Evolutionary conservation across 2,329 filamentous ascomycete species (phyloP), one percentile per base, ranked within the genome.

Genomic region (Mariannaea sp.): DNA sequence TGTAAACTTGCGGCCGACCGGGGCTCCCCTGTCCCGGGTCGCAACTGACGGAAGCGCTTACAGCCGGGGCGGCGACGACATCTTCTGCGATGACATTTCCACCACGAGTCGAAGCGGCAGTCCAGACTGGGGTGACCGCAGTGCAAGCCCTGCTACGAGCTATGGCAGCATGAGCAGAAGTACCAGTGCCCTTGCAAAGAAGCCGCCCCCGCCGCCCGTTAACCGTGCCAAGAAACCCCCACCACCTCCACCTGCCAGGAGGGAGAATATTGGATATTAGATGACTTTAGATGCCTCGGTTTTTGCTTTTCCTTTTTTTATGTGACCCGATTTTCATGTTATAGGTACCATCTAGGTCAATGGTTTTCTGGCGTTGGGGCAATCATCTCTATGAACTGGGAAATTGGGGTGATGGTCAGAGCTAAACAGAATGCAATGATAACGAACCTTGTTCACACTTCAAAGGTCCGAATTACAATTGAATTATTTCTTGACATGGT

Each of bases 131-230:
- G 73, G 71, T 16, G 76, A 80, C 39, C 76, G 78, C 49, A 79
- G 78, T 61, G 72, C 80, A 51, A 84, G 80, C 60, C 81, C 81
- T 0, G 78, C 80, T 2, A 83, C 81, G 1, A 83, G 80, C 66
- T 77, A 80, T 51, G 80, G 78, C 54, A 83, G 80, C 65, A 64
- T 82, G 39, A 81, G 74, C 59, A 73, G 77, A 39, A 80, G 73
- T 49, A 70, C 75, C 30, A 68, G 60, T 20, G 62, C 65, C 8
- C 38, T 66, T 26, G 68, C 73, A 50, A 83, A 82, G 75, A 84
- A 84, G 71, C 81, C 80, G 9, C 81, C 80, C 39, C 80, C 81
- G 2, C 72, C 80, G 7, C 80, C 80, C 27, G 68, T 71, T 26
- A 76, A 81, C 57, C 77, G 80, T 10, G 73, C 70, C 46, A 73